Evolutionary conservation across 176 grass and related monocot genomes (phyloP).

Genomic region (Zea mays): DNA sequence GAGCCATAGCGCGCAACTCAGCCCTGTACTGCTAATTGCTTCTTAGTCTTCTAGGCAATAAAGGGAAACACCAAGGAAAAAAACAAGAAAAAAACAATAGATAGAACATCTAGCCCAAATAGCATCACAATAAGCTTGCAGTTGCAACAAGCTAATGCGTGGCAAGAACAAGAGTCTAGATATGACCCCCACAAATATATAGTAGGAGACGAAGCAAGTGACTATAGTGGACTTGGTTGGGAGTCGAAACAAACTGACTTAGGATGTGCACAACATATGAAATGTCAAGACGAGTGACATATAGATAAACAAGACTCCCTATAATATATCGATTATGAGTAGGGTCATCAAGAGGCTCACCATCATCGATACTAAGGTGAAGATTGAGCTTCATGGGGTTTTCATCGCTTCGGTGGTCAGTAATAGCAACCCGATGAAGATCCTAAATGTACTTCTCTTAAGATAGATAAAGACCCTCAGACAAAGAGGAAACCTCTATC

Average conservation of each 20-base stretch:
- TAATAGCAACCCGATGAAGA: not conserved
- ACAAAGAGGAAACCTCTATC: not conserved
- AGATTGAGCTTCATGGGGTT: not conserved
- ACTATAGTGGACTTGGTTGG: not conserved
- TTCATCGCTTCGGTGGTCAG: not conserved
- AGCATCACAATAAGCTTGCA: too few relatives aligned
- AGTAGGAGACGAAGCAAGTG: not conserved
- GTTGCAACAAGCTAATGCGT: not conserved
- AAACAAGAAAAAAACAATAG: too few relatives aligned
- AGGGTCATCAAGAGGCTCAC: not conserved
- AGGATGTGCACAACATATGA: not conserved
- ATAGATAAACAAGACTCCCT: not conserved
- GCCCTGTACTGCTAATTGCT: too few relatives aligned
- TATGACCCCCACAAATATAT: not conserved
- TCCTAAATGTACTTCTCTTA: not conserved
- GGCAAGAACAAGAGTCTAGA: not conserved
- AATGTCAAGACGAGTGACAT: not conserved
- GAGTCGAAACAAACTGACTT: not conserved
- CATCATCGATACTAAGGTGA: not conserved
- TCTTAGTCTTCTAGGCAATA: too few relatives aligned
- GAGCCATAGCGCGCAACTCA: too few relatives aligned
- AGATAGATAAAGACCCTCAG: not conserved
- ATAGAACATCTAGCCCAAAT: too few relatives aligned
- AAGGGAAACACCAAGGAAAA: too few relatives aligned
- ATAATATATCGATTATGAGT: not conserved